Evolutionary conservation across 495 filamentous ascomycete genomes (phyloP).

Genomic region (Oidiodendron maius): DNA sequence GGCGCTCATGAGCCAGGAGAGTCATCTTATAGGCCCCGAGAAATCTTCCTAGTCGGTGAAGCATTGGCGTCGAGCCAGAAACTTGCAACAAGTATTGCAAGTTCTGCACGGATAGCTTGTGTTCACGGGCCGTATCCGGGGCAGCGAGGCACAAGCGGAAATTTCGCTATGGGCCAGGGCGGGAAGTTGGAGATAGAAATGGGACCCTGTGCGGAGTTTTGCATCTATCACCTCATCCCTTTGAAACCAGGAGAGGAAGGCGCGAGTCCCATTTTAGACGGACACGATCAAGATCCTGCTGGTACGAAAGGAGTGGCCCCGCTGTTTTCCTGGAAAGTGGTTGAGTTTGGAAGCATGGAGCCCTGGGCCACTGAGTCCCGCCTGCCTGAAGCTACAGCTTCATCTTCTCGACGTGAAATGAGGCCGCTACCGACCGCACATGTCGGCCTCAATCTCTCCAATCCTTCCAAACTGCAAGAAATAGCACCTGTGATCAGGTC

Average conservation of each 20-base stretch:
- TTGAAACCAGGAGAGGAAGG: slow-evolving; percentile 26
- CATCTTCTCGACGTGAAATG: background rate
- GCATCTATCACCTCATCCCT: slow-evolving; percentile 41
- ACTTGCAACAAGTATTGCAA: slow-evolving; percentile 30
- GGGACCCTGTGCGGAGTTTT: slow-evolving; percentile 36
- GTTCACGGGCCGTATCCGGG: slow-evolving; percentile 37
- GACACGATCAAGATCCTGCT: background rate
- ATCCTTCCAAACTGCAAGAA: slow-evolving; percentile 17
- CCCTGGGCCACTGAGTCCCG: background rate
- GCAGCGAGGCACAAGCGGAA: slow-evolving; percentile 38
- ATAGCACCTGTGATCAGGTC: slow-evolving; percentile 37
- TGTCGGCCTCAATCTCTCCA: background rate
- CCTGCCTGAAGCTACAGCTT: background rate
- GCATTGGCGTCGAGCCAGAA: slow-evolving; percentile 34
- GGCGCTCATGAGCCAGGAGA: slow-evolving; percentile 11
- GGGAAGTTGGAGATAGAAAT: slow-evolving; percentile 29
- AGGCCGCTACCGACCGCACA: background rate
- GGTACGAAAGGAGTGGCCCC: background rate
- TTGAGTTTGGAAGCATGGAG: background rate
- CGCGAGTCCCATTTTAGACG: background rate
- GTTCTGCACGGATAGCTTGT: slow-evolving; percentile 27
- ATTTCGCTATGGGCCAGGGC: slow-evolving; percentile 34
- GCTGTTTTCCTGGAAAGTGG: background rate
- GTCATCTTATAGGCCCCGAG: slow-evolving; percentile 9
- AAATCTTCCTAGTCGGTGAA: slow-evolving; percentile 36